phyloP scores from a whole-genome alignment of 1,139 yeast species.

The Diutina pseudorugosa region DNA sequence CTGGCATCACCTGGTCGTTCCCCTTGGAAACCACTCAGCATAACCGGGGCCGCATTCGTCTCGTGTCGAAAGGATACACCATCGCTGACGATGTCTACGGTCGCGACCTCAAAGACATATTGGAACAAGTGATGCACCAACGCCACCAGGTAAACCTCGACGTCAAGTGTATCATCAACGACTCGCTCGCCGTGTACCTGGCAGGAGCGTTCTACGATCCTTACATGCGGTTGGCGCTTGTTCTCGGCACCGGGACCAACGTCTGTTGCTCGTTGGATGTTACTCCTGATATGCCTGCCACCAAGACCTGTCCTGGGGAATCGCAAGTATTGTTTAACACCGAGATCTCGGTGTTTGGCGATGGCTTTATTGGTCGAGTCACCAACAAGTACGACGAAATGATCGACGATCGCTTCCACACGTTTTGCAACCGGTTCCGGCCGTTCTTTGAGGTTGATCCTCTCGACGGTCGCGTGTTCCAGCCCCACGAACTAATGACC shows the following conservation, averaged over 20 bases:
- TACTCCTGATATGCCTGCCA: constrained; percentile 10
- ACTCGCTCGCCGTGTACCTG: constrained; percentile 35
- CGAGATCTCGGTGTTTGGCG: constrained; percentile 32
- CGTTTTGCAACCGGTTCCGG: constrained; percentile 12
- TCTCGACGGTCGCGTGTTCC: constrained; percentile 24
- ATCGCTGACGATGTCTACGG: constrained; percentile 26
- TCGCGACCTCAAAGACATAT: constrained; percentile 27
- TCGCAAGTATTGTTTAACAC: constrained; percentile 21
- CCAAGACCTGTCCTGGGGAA: constrained; percentile 14
- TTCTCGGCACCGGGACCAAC: constrained; percentile 35
- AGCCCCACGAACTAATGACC: constrained; percentile 43
- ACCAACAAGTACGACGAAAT: constrained; percentile 25
- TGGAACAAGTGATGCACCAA: constrained; percentile 19
- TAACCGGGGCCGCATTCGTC: constrained; percentile 32
- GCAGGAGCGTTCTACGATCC: constrained; percentile 31
- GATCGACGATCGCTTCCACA: constrained; percentile 24
- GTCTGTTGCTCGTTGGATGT: constrained; percentile 27
- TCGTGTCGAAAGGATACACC: constrained; percentile 41
- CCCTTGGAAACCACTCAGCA: constrained; percentile 34
- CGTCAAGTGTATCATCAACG: constrained; percentile 27
- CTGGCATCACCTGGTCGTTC: constrained; percentile 50
- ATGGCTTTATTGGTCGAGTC: constrained; percentile 16
- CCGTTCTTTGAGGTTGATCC: constrained; percentile 25
- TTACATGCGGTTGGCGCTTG: constrained; percentile 28
- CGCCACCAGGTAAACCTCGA: constrained; percentile 17